A percentile compares a stretch with the other conserved stretches of the same genome.
Conservation (phyloP, 192 early-diverging fungal species). For the Diversispora epigaea region DNA sequence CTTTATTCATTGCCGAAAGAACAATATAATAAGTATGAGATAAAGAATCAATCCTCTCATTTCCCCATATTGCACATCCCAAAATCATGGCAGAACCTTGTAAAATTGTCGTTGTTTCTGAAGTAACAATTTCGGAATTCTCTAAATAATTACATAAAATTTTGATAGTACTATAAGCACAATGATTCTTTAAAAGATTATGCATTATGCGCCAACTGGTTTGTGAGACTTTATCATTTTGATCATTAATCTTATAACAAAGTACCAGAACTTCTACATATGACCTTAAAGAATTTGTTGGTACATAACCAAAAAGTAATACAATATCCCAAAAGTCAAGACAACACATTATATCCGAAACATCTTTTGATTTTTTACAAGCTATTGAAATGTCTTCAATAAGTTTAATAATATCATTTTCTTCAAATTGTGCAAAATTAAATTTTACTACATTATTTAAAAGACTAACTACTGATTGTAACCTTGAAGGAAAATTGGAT, state of each 20-base stretch:
- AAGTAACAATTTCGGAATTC: slow-evolving; percentile 18
- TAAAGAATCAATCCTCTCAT: slow-evolving; percentile 40
- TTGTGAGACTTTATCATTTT: slow-evolving; percentile 37
- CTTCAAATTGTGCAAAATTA: slow-evolving; percentile 59
- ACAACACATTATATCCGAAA: slow-evolving; percentile 42
- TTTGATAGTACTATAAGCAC: slow-evolving; percentile 56
- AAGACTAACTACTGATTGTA: slow-evolving; percentile 51
- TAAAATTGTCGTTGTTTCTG: slow-evolving; percentile 33
- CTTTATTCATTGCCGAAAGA: slow-evolving; percentile 40
- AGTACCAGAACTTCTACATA: slow-evolving; percentile 50
- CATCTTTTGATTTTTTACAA: slow-evolving; percentile 43
- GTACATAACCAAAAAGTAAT: slow-evolving; percentile 56
- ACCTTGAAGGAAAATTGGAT: slow-evolving; percentile 33
- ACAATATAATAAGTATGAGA: slow-evolving; percentile 41
- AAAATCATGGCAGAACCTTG: slow-evolving; percentile 61
- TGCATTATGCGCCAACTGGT: slow-evolving; percentile 58
- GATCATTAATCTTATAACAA: slow-evolving; percentile 41
- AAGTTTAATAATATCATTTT: slow-evolving; percentile 49
- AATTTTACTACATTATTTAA: slow-evolving; percentile 53
- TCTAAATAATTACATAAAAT: slow-evolving; percentile 57
- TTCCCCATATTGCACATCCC: slow-evolving; percentile 58
- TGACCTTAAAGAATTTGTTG: slow-evolving; percentile 42
- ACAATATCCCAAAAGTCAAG: slow-evolving; percentile 55
- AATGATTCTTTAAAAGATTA: slow-evolving; percentile 64
- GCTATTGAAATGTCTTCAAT: slow-evolving; percentile 48